Base-by-base conservation (phyloP, 2,329 filamentous ascomycete species). In the Didymella arachidicola region DNA sequence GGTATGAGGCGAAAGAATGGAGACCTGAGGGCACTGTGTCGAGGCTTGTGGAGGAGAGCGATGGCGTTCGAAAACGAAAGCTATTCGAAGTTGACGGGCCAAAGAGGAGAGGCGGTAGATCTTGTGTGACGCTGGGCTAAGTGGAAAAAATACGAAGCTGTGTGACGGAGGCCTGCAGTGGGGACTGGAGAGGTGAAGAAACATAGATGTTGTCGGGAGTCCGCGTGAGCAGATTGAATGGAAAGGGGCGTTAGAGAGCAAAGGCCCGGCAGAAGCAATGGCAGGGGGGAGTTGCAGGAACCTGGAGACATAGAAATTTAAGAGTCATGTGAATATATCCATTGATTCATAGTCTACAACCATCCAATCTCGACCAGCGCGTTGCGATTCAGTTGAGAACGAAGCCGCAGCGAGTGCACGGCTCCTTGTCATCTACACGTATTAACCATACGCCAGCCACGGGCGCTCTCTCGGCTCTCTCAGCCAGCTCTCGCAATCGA, bases 271-370 rank as follows among this genome's bases (percentile, higher is more conserved):
- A 32, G 4, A 14, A 32, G 32, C 16, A 36, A 18, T n/a, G 32
- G 16, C 6, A 36, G 32, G 4, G 16, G 6, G n/a, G 8, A n/a
- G 32, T 7, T 2, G 6, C 12, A 26, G 22, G 32, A 36, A 26
- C 6, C 30, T 32, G 14, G 2, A 16, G 30, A 11, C 38, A 25
- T 14, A 2, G 2, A 25, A 11, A 19, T 7, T n/a, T 36, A 7
- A 34, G 2, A 19, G 14, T n/a, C 30, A 16, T 25, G 49, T 53
- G 25, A 54, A 54, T 46, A 59, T 49, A 8, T 54, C 56, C 50
- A 54, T 59, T 50, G 50, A 59, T 59, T 59, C 56, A 54, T 59
- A 46, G 50, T 59, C 56, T 54, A 53, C 56, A 59, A 59, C 56
- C 56, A 59, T 54, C 50, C 50, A 44, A 59, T 59, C 51, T 54